These are phyloP conservation scores for Nidularia sp. DNA, from an alignment of 768 basidiomycete species.

Conservation along the genomic window DNA sequence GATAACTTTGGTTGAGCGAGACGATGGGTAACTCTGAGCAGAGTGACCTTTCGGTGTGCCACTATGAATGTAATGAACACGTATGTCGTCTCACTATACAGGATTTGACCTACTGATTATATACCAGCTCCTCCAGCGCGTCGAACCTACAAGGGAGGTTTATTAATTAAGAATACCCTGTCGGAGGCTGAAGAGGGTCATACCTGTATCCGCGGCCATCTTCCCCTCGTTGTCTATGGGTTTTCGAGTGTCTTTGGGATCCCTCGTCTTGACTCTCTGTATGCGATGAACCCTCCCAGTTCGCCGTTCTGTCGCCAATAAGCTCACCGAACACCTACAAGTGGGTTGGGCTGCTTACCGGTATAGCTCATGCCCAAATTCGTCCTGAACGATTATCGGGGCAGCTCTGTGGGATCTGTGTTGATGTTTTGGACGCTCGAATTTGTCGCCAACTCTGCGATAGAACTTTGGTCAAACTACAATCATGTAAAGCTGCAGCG, in stretches of 20 bases:
- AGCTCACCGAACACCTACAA: background rate
- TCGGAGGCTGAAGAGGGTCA: no score
- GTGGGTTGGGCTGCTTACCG: slow-evolving; percentile 32
- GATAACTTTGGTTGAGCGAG: slow-evolving; percentile 19
- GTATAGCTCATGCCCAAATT: slow-evolving; percentile 53
- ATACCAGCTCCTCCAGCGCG: no score
- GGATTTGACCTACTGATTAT: background rate
- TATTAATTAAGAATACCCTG: no score
- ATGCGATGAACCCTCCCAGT: background rate
- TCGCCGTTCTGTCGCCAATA: background rate
- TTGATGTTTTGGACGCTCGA: slow-evolving; percentile 13
- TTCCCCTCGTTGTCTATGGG: no score
- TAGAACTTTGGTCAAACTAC: no score
- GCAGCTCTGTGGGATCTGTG: slow-evolving; percentile 10
- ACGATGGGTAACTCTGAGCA: background rate
- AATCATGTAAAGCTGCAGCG: no score
- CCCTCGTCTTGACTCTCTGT: background rate
- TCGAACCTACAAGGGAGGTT: no score
- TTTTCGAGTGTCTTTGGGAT: no score
- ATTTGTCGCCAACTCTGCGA: slow-evolving; percentile 52
- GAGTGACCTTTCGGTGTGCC: no score
- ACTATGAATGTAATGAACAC: no score
- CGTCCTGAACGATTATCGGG: slow-evolving; percentile 57
- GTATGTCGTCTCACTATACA: no score
- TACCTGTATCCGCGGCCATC: no score